Evolutionary conservation across 2,329 filamentous ascomycete species (phyloP).

Genomic region (Phymatotrichopsis omnivora): DNA sequence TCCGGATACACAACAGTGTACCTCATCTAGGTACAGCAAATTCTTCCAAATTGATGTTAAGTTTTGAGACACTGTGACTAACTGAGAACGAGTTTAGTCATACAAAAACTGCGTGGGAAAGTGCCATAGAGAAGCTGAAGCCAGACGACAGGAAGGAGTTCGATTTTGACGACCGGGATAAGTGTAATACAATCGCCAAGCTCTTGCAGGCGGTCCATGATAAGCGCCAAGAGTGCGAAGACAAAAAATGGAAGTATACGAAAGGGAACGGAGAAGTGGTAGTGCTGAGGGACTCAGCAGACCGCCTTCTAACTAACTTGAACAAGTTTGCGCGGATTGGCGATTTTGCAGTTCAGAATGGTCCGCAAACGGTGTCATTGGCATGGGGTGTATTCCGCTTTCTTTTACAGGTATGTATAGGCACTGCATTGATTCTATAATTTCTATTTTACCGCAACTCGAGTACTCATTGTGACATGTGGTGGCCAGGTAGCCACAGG

Average conservation of each 20-base stretch:
- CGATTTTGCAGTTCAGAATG: conserved; percentile 9
- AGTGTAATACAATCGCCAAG: background rate
- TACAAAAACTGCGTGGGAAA: background rate
- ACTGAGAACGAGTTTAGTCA: background rate
- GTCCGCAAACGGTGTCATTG: conserved; percentile 4
- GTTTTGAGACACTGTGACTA: too few relatives aligned
- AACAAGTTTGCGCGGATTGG: conserved; percentile 10
- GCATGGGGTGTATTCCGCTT: conserved; percentile 15
- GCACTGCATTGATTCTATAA: background rate
- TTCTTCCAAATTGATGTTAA: too few relatives aligned
- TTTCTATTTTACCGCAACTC: too few relatives aligned
- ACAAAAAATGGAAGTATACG: background rate
- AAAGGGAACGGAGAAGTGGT: background rate
- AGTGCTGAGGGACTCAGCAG: background rate
- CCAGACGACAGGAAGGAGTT: background rate
- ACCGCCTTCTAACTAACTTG: conserved; percentile 1
- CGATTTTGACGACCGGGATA: background rate
- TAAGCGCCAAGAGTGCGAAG: background rate
- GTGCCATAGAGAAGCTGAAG: background rate
- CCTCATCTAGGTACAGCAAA: too few relatives aligned
- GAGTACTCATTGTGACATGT: too few relatives aligned
- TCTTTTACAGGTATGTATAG: conserved; percentile 10
- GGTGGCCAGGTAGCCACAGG: background rate
- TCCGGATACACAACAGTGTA: too few relatives aligned
- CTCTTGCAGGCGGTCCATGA: too few relatives aligned